Evolutionary conservation across 257 asterid genomes (phyloP), one percentile per base, ranked within the genome.

Genomic region (Przewalskia tangutica): DNA sequence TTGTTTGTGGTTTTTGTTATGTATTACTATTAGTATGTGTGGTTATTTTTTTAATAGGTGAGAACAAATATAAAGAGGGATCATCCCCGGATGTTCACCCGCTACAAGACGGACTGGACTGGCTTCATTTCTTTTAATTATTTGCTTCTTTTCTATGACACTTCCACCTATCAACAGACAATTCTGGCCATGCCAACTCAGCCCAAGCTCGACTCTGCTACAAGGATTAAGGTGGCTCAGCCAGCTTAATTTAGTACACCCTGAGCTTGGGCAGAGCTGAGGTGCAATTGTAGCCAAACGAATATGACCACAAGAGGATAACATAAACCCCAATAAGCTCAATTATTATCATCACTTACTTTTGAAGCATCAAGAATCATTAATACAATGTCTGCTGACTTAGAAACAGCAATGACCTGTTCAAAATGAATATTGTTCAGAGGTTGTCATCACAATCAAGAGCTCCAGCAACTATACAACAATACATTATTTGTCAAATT

Each of bases 371-470:
- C 94, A 5, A 91, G 90, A 85, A 91, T 89, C 94, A 96, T 96
- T 89, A 96, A 84, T 42, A 96, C 98, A 77, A 95, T 93, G 90
- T 95, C 99, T 7, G 99, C 93, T 63, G 98, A 95, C 88, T 95
- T 95, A 82, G 99, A 89, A 60, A 96, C 99, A 50, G 98, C 99
- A 82, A 96, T 96, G 73, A 96, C 99, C 99, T 94, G 88, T 83
- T 82, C 54, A 86, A 85, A 59, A 73, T 56, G 55, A 87, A 46
- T 27, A 81, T 34, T 65, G 63, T 42, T 64, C 65, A 79, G 79
- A 84, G 84, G 75, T 77, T 83, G 44, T 63, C 8, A 58, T 85
- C 84, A 7, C 20, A 73, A 73, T 73, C 40, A 73, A 73, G 42
- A 75, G 79, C 7, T 0, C 60, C 79, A 73, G 18, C 14, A 73